phyloP scores from a whole-genome alignment of 495 filamentous ascomycete genomes.

The Zalerion maritima region DNA sequence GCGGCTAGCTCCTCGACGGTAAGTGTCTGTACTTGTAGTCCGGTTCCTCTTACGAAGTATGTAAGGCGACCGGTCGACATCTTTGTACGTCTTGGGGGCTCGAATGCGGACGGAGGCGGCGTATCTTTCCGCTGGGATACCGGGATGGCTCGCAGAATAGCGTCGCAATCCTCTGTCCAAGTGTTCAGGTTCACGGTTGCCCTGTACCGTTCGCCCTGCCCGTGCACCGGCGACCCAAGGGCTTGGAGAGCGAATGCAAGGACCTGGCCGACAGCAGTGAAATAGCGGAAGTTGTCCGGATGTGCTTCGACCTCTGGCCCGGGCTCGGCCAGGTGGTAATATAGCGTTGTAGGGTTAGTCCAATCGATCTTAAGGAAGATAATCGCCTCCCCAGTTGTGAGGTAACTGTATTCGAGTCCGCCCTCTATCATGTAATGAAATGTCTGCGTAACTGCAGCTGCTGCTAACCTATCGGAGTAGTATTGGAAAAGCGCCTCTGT shows the following conservation, averaged over 20 bases:
- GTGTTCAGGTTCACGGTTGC: not conserved
- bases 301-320: constrained; percentile 14
- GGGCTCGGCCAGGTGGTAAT: constrained; percentile 23
- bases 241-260: constrained; percentile 10
- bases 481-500: constrained; percentile 11
- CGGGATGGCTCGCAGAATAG: not conserved
- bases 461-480: constrained; percentile 10
- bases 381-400: constrained; percentile 18
- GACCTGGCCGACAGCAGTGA: constrained; percentile 9
- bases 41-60: not conserved
- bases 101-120: not conserved
- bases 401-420: constrained; percentile 16
- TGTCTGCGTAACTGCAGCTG: constrained; percentile 13
- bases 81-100: not conserved
- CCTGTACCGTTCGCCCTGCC: constrained; percentile 7
- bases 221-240: constrained; percentile 9
- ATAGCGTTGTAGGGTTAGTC: constrained; percentile 20
- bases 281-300: constrained; percentile 5
- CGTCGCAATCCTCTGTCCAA: not conserved
- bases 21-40: not conserved
- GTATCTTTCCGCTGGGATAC: not conserved
- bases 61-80: not conserved
- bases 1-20: constrained; percentile 1
- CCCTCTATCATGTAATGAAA: constrained; percentile 18
- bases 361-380: constrained; percentile 20